Percentiles rank a stretch among this genome's conserved stretches.
These are phyloP conservation scores for Abortiporus biennis DNA, from an alignment of 1,284 basidiomycete species.

Conservation along the genomic window DNA sequence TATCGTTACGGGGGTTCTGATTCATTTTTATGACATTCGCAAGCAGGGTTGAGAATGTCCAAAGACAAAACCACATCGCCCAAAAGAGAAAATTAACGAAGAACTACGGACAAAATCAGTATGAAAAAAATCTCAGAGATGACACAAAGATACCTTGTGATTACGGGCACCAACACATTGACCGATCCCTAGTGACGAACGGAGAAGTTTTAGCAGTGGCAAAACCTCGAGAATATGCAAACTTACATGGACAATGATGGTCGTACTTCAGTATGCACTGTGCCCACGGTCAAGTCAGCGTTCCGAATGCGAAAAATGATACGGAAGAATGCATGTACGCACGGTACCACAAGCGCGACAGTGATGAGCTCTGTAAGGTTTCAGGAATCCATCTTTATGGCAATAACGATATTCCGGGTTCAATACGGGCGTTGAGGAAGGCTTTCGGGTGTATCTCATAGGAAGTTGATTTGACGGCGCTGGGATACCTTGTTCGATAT, in stretches of 20 bases:
- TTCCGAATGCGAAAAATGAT: slow-evolving; percentile 1
- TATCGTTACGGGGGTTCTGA: slow-evolving; percentile 16
- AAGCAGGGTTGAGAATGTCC: slow-evolving; percentile 52
- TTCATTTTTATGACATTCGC: slow-evolving; percentile 35
- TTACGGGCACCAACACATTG: slow-evolving; percentile 81
- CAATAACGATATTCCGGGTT: slow-evolving; percentile 58
- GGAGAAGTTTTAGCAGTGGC: no score
- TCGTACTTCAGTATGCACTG: slow-evolving; percentile 72
- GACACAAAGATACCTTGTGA: slow-evolving; percentile 52
- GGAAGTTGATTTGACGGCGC: slow-evolving; percentile 11
- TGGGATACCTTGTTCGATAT: slow-evolving; percentile 6
- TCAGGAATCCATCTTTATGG: slow-evolving; percentile 47
- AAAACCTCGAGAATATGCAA: slow-evolving; percentile 1
- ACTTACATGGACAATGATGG: slow-evolving; percentile 71
- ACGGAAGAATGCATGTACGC: slow-evolving; percentile 18
- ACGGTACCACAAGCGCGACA: slow-evolving; percentile 70
- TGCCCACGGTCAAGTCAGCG: slow-evolving; percentile 1
- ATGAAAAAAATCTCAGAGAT: no score
- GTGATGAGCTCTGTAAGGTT: slow-evolving; percentile 71
- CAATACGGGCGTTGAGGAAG: slow-evolving; percentile 42
- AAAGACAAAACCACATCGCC: slow-evolving; percentile 48
- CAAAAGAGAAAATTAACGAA: slow-evolving; percentile 70
- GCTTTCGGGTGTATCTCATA: slow-evolving; percentile 30
- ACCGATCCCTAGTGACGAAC: slow-evolving; percentile 57
- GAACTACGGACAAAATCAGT: slow-evolving; percentile 34